Evolutionary conservation across 345 rosid genomes (phyloP).

Genomic region (Pistacia vera): DNA sequence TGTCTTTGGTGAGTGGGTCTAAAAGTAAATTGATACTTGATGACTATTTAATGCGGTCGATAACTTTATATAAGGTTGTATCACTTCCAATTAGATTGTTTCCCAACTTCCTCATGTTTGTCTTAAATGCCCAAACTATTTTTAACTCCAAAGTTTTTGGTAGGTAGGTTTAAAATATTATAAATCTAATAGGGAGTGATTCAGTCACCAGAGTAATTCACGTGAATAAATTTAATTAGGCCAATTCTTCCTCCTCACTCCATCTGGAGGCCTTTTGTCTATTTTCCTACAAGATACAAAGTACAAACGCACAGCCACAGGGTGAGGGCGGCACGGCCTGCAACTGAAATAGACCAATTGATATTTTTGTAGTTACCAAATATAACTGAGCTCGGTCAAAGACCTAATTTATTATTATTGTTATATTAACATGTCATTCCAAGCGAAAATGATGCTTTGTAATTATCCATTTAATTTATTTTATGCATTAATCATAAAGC

Average conservation of each 20-base stretch:
- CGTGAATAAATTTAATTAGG: constrained; percentile 6
- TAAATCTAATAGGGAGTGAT: not conserved
- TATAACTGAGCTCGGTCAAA: too few species aligned
- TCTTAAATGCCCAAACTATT: constrained; percentile 23
- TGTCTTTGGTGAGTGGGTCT: not conserved
- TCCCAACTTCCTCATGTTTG: constrained; percentile 22
- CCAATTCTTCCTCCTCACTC: not conserved
- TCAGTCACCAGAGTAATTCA: not conserved
- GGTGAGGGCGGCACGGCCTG: too few species aligned
- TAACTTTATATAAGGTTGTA: too few species aligned
- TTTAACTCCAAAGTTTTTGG: not conserved
- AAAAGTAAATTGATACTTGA: not conserved
- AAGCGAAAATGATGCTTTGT: too few species aligned
- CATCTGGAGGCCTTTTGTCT: constrained; percentile 17
- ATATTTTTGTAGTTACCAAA: too few species aligned
- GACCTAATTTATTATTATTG: too few species aligned
- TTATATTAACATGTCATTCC: too few species aligned
- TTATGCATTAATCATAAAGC: too few species aligned
- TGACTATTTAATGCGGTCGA: not conserved
- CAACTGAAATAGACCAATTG: too few species aligned
- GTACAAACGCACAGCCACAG: too few species aligned
- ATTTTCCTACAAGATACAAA: constrained; percentile 6
- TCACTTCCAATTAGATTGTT: not conserved
- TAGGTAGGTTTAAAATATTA: not conserved
- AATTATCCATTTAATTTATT: too few species aligned